Conservation (phyloP, 352 stramenopile genomes). For the Phytophthora pistaciae region DNA sequence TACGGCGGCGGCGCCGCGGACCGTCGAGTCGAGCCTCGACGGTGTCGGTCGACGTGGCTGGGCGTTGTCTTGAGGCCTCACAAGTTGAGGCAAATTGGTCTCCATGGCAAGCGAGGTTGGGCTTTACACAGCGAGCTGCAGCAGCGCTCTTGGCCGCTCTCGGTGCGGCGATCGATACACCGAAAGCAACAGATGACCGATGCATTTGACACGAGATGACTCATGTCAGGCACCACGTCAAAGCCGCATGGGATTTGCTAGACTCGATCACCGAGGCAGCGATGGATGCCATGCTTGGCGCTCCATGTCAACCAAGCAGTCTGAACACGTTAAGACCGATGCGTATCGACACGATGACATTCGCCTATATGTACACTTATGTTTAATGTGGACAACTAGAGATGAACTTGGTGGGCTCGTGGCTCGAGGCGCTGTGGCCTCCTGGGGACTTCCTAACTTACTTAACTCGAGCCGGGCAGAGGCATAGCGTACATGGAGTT, state of each 20-base stretch:
- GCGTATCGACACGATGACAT: conserved; percentile 23
- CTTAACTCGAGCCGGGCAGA: conserved; percentile 29
- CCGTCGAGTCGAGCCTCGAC: not conserved
- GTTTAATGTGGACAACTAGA: conserved; percentile 28
- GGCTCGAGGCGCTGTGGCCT: not conserved
- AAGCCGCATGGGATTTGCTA: conserved; percentile 2
- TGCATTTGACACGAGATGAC: not conserved
- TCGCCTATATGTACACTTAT: conserved; percentile 23
- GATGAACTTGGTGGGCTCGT: conserved; percentile 13
- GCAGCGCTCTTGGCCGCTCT: not conserved
- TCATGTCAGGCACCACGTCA: not conserved
- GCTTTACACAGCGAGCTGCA: not conserved
- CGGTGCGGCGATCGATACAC: conserved; percentile 16
- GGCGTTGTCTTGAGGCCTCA: no score
- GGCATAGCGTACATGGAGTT: conserved; percentile 61
- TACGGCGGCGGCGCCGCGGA: not conserved
- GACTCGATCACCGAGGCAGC: conserved; percentile 9
- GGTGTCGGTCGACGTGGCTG: not conserved
- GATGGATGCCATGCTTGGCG: not conserved
- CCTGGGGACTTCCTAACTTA: conserved; percentile 8
- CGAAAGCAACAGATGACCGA: conserved; percentile 14
- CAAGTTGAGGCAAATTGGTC: no score
- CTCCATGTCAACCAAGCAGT: not conserved
- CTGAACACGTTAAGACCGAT: not conserved
- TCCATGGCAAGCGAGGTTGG: no score